phyloP scores from a whole-genome alignment of 345 rosid genomes.

The Firmiana major region DNA sequence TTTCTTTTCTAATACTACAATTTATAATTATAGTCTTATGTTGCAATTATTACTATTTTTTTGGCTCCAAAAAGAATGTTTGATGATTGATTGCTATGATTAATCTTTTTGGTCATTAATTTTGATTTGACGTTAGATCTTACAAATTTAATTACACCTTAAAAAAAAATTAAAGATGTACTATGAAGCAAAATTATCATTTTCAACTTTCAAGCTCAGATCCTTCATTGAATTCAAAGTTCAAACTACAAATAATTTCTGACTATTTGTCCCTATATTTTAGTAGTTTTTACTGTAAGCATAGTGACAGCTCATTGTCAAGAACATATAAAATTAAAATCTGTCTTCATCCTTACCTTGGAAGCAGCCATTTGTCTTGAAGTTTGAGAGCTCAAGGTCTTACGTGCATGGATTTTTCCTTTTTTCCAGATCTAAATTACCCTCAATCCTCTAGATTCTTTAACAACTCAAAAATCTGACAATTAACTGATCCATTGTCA shows the following conservation, averaged over 20 bases:
- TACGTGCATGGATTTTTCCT: slow-evolving; percentile 3
- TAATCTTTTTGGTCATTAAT: neutral
- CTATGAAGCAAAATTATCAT: neutral
- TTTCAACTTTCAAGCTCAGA: neutral
- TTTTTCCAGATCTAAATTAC: neutral
- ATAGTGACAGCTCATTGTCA: neutral
- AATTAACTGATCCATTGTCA: slow-evolving; percentile 21
- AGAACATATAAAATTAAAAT: neutral
- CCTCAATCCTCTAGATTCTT: neutral
- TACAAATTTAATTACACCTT: neutral
- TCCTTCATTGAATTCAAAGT: neutral
- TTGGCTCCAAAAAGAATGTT: neutral
- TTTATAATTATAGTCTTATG: neutral
- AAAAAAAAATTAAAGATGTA: neutral
- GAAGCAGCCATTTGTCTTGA: neutral
- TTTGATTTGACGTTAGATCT: neutral
- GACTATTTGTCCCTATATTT: neutral
- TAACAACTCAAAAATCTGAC: slow-evolving; percentile 19
- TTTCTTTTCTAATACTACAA: neutral
- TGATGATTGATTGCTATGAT: neutral
- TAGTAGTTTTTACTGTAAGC: neutral
- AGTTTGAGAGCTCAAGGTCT: slow-evolving; percentile 2
- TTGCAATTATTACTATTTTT: neutral
- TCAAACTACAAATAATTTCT: neutral
- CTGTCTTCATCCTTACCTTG: neutral